These are phyloP conservation scores for Fraxinus greggii DNA, from an alignment of 305 asterid species.

Conservation along the genomic window DNA sequence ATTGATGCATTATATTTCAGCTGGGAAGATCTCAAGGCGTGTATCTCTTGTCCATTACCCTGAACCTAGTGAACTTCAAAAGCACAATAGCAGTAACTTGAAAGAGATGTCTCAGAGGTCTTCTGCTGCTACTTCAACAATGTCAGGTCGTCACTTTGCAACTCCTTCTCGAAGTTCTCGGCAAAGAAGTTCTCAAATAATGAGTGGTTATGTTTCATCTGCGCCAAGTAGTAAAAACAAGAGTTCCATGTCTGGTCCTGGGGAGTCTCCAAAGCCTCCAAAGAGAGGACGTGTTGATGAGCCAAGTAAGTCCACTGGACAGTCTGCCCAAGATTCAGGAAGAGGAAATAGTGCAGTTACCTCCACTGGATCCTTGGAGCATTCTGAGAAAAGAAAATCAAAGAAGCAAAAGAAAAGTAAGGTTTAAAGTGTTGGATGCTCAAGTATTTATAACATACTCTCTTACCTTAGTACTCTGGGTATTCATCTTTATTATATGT, in stretches of 20 bases:
- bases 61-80: constrained; percentile 54
- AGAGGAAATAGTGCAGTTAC: constrained; percentile 44
- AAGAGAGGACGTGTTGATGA: constrained; percentile 45
- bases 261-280: constrained; percentile 33
- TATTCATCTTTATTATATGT: not conserved
- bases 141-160: constrained; percentile 41
- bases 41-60: constrained; percentile 69
- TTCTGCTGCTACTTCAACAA: constrained; percentile 49
- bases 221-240: constrained; percentile 42
- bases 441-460: not conserved
- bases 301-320: constrained; percentile 32
- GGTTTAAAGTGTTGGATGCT: constrained; percentile 10
- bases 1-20: constrained; percentile 33
- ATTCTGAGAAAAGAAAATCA: constrained; percentile 41
- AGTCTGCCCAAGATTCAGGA: constrained; percentile 47
- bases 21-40: constrained; percentile 61
- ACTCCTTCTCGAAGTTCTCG: constrained; percentile 51
- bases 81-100: constrained; percentile 25
- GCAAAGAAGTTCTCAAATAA: constrained; percentile 31
- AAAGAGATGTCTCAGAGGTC: constrained; percentile 42
- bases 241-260: constrained; percentile 37
- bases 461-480: not conserved
- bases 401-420: constrained; percentile 47
- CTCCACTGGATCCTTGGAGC: constrained; percentile 44
- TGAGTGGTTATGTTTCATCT: constrained; percentile 37